These are phyloP conservation scores for Fraxinus paxiana DNA, from an alignment of 305 asterid genomes.

Conservation along the genomic window DNA sequence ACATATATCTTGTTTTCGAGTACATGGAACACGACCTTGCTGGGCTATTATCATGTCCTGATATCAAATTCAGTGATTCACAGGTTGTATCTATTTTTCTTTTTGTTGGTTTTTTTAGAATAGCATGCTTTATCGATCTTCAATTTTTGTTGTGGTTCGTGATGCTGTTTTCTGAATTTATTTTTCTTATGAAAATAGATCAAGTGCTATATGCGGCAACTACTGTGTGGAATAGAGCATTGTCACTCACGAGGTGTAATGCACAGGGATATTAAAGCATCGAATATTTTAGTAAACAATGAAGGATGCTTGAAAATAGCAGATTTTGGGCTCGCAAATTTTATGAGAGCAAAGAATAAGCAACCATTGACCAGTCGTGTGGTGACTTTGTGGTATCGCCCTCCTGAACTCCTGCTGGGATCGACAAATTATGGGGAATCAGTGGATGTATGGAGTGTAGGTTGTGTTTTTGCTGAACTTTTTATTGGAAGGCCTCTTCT, in stretches of 20 bases:
- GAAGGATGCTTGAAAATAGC: conserved; percentile 77
- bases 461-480: conserved; percentile 88
- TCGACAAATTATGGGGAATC: conserved; percentile 60
- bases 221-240: conserved; percentile 67
- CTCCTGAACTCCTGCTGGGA: conserved; percentile 88
- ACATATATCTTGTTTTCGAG: conserved; percentile 74
- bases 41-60: conserved; percentile 69
- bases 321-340: conserved; percentile 83
- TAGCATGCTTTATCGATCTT: not conserved
- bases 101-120: not conserved
- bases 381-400: conserved; percentile 87
- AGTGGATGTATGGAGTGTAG: conserved; percentile 87
- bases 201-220: conserved; percentile 74
- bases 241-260: conserved; percentile 76
- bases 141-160: not conserved
- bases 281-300: conserved; percentile 73
- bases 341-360: conserved; percentile 37
- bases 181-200: conserved; percentile 41
- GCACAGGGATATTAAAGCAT: conserved; percentile 81
- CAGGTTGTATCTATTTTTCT: conserved; percentile 45
- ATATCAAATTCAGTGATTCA: conserved; percentile 67
- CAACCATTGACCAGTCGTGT: conserved; percentile 79
- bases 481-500: conserved; percentile 77
- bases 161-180: not conserved
- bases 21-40: conserved; percentile 95